Evolutionary conservation across 371 early-diverging fungal species (phyloP), one percentile per base, ranked within the genome.

Genomic region (Mucor irregularis): DNA sequence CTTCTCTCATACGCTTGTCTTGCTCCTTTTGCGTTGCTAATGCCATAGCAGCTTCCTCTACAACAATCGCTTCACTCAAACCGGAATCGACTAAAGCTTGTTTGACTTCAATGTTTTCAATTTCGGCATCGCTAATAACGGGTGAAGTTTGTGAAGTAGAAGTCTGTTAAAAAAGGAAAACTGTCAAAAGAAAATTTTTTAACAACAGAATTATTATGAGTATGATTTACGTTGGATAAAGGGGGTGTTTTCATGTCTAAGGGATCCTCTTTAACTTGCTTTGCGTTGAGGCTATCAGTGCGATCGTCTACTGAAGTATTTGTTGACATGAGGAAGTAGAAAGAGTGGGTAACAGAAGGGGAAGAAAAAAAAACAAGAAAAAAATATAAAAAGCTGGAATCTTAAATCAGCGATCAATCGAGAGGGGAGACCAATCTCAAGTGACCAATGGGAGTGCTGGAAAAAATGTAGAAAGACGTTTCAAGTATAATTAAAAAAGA

Each of bases 21-120:
- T 76, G 66, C 59, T 79, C 82, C 25, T 66, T 58, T 17, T 74
- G 68, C 5, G 74, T 75, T 16, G 43, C 58, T 30, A 74, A 56
- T 3, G 74, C 77, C 33, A 84, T 55, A 31, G 72, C 69, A 26
- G 66, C 67, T 45, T 85, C 84, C 55, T 85, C 85, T 40, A 68
- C 62, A 10, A 75, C 61, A 66, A 84, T 83, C 24, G 73, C 34
- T 31, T 64, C 59, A 19, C 56, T 56, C 24, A 64, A 14, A 11
- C 51, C 58, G 2, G 46, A 16, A n/a, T 69, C 66, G 16, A 78
- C 77, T 22, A 79, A 54, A 16, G 48, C 58, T 29, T 59, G 58
- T 22, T 62, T 61, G 7, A 49, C 49, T 17, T 63, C 55, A 14
- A 48, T 30, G 29, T n/a, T 29, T 0, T 62, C 64, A 22, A 45